Percentiles rank a stretch among this genome's conserved stretches.
These are phyloP conservation scores for Xylaria polymorpha DNA, from an alignment of 2,329 filamentous ascomycete species.

Conservation along the genomic window DNA sequence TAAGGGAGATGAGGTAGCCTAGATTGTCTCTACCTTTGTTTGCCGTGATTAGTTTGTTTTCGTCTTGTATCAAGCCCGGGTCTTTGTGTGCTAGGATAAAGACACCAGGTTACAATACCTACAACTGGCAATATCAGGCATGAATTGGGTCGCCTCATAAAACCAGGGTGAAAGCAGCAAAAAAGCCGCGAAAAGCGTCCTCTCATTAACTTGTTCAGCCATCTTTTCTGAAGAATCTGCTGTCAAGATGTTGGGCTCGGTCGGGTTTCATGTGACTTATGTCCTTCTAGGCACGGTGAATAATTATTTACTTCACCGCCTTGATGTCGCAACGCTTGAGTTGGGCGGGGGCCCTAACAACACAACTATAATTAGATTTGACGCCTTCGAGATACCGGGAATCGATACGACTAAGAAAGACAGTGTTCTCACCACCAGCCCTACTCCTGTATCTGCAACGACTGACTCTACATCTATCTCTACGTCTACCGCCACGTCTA, in stretches of 20 bases:
- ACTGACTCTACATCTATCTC: neutral
- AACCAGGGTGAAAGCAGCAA: neutral
- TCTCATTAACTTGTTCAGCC: neutral
- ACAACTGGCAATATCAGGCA: neutral
- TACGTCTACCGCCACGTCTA: neutral
- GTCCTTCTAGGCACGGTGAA: neutral
- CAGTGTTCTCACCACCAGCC: neutral
- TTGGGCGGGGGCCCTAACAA: neutral
- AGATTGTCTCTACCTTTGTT: neutral
- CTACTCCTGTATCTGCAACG: neutral
- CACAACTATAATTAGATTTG: neutral
- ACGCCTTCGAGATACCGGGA: neutral
- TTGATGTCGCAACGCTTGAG: neutral
- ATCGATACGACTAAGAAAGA: too few species aligned
- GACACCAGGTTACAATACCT: neutral
- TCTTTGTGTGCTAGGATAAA: neutral
- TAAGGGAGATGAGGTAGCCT: neutral
- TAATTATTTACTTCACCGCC: neutral
- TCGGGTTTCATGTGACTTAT: neutral
- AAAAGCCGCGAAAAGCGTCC: neutral
- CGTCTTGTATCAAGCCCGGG: neutral
- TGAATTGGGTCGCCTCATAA: neutral
- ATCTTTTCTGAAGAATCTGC: neutral
- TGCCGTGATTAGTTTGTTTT: neutral
- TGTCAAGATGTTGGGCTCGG: neutral